These are phyloP conservation scores for Botryotinia narcissicola DNA, from an alignment of 2,329 filamentous ascomycete species.

Conservation along the genomic window DNA sequence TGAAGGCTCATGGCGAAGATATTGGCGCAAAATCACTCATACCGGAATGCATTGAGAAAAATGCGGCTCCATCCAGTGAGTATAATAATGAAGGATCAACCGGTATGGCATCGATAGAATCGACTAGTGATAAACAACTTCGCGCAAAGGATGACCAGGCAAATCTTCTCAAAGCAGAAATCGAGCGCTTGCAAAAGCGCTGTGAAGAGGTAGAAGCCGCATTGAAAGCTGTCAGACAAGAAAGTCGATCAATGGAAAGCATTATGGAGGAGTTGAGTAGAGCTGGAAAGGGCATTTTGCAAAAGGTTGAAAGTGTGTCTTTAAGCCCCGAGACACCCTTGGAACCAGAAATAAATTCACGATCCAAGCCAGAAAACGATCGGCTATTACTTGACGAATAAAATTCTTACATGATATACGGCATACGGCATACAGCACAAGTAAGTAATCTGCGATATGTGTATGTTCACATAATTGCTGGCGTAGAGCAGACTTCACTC, in stretches of 20 bases:
- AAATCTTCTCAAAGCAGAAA: slow-evolving; percentile 31
- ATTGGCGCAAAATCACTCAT: not conserved
- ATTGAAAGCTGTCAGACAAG: slow-evolving; percentile 31
- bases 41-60: not conserved
- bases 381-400: not conserved
- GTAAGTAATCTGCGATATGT: not conserved
- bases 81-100: slow-evolving; percentile 23
- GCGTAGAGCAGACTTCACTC: not conserved
- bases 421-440: not conserved
- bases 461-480: not conserved
- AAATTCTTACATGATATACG: not conserved
- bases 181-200: slow-evolving; percentile 30
- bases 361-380: not conserved
- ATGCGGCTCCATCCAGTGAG: not conserved
- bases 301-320: slow-evolving; percentile 15
- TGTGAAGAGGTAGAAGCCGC: slow-evolving; percentile 33
- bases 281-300: slow-evolving; percentile 22
- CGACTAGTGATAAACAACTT: not conserved
- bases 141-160: slow-evolving; percentile 21
- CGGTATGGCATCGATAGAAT: slow-evolving; percentile 12
- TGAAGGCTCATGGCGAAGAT: not conserved
- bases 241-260: slow-evolving; percentile 33
- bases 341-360: not conserved
- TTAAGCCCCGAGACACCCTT: not conserved
- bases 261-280: slow-evolving; percentile 31